phyloP scores from a whole-genome alignment of 2,329 filamentous ascomycete species.

The Cyphellophora europaea region DNA sequence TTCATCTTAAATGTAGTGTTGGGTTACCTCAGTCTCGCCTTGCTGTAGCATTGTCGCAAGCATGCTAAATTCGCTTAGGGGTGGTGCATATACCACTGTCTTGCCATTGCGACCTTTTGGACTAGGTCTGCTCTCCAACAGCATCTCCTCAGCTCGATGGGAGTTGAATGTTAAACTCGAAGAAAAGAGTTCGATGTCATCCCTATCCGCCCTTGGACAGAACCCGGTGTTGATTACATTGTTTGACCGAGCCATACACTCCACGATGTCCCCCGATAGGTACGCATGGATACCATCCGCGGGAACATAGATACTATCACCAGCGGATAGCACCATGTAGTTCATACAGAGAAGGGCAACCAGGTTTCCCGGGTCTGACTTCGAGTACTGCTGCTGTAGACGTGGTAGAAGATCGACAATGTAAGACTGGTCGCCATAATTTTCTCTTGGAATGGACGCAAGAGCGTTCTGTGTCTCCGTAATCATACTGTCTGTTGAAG shows the following conservation, averaged over 20 bases:
- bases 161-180: conserved; percentile 55
- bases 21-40: conserved; percentile 49
- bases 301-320: conserved; percentile 61
- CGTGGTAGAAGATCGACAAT: conserved; percentile 57
- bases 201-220: conserved; percentile 56
- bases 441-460: conserved; percentile 34
- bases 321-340: conserved; percentile 55
- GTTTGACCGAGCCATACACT: conserved; percentile 69
- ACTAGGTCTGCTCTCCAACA: conserved; percentile 42
- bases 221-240: conserved; percentile 69
- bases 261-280: conserved; percentile 62
- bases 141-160: conserved; percentile 47
- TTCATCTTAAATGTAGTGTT: no score
- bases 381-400: conserved; percentile 55
- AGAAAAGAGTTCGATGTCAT: conserved; percentile 56
- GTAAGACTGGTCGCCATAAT: conserved; percentile 46
- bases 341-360: conserved; percentile 69
- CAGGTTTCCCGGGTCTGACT: conserved; percentile 55
- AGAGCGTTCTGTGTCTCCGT: conserved; percentile 45
- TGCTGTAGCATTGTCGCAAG: conserved; percentile 47
- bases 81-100: conserved; percentile 56
- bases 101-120: conserved; percentile 47
- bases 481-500: conserved; percentile 44
- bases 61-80: conserved; percentile 64
- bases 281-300: conserved; percentile 69